phyloP scores from a whole-genome alignment of 257 asterid genomes.

The Fraxinus anomala region DNA sequence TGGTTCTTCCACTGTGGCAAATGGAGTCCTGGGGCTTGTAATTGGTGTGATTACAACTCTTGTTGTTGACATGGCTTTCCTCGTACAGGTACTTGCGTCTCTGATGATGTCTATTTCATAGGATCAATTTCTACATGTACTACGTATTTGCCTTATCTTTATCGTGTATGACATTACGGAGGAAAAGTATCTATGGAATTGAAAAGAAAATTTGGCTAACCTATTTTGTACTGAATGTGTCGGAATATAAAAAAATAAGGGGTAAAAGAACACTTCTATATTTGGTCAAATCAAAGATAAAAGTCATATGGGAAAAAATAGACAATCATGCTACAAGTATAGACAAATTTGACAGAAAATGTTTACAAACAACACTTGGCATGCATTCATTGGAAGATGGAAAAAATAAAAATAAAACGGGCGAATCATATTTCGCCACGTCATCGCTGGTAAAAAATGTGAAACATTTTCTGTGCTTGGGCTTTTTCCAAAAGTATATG shows the following conservation, averaged over 20 bases:
- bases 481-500: no score
- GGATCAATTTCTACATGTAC: neutral
- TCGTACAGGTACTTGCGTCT: constrained; percentile 73
- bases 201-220: neutral
- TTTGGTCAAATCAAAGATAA: neutral
- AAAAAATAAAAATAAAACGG: no score
- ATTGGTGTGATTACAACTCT: constrained; percentile 85
- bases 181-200: neutral
- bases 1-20: constrained; percentile 62
- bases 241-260: neutral
- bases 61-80: constrained; percentile 98
- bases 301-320: neutral
- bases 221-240: neutral
- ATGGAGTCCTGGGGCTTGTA: constrained; percentile 76
- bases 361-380: no score
- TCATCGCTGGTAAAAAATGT: no score
- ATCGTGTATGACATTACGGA: neutral
- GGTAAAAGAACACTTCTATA: neutral
- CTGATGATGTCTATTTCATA: constrained; percentile 16
- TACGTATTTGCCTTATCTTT: neutral
- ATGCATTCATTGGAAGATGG: no score
- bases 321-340: no score
- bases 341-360: no score
- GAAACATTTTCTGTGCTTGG: no score
- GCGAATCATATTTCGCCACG: no score